Conservation (phyloP, 768 basidiomycete genomes). For the Xerocomus spinulosus region DNA sequence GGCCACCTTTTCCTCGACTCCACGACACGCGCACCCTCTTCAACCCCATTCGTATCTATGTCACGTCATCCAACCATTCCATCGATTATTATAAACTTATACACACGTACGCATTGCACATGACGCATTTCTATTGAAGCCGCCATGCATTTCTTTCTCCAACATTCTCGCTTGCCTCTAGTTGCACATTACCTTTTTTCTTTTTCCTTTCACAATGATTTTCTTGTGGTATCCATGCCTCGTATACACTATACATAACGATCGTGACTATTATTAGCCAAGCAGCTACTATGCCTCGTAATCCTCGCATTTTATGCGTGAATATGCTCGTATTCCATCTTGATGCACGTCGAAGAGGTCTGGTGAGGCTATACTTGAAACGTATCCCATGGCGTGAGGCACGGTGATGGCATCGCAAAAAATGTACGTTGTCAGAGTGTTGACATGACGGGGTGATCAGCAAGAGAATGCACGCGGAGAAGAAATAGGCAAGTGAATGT, state of each 20-base stretch:
- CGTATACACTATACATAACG: constrained; percentile 10
- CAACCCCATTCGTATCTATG: constrained; percentile 25
- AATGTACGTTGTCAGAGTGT: background rate
- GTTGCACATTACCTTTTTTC: background rate
- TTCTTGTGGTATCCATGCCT: constrained; percentile 14
- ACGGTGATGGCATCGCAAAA: constrained; percentile 4
- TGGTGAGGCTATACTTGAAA: constrained; percentile 1
- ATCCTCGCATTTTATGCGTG: constrained; percentile 5
- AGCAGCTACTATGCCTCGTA: constrained; percentile 12
- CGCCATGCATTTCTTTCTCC: background rate
- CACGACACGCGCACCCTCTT: constrained; percentile 6
- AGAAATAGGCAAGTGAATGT: background rate
- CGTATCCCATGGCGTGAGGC: background rate
- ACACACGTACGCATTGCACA: constrained; percentile 29
- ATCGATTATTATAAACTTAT: constrained; percentile 20
- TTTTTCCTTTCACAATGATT: background rate
- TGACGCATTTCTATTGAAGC: constrained; percentile 28
- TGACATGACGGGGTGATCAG: constrained; percentile 14
- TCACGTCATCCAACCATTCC: constrained; percentile 13
- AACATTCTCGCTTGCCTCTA: too few species aligned
- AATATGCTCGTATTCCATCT: constrained; percentile 5
- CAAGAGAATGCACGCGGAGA: background rate
- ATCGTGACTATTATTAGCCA: constrained; percentile 22
- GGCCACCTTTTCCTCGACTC: constrained; percentile 12
- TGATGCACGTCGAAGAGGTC: background rate